Conservation (phyloP, 305 asterid species). For the Caryopteris hybrid region DNA sequence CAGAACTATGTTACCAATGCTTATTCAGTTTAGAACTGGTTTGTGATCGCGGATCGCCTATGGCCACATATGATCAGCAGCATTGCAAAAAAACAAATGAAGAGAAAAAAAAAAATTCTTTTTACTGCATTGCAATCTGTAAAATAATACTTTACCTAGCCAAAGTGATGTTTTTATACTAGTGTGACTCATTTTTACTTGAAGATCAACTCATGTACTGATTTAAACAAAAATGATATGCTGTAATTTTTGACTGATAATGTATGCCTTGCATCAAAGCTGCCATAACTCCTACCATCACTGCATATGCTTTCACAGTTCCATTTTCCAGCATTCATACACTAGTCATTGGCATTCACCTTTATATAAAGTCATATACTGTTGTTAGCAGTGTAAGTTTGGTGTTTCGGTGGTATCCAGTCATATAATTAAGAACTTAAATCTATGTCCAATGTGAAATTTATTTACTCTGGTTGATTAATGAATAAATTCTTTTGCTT, state of each 20-base stretch:
- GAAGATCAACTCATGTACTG: background rate
- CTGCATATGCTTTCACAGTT: background rate
- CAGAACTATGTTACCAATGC: background rate
- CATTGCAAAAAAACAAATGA: too few species aligned
- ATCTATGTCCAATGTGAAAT: background rate
- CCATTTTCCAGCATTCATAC: background rate
- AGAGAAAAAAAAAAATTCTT: background rate
- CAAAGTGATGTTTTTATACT: background rate
- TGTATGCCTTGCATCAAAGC: background rate
- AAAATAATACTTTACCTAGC: background rate
- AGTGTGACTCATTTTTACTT: background rate
- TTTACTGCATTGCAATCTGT: background rate
- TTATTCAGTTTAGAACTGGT: background rate
- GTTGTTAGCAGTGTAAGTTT: background rate
- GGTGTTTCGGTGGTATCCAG: background rate
- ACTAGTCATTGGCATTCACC: background rate
- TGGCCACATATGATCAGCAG: background rate
- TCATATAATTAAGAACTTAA: background rate
- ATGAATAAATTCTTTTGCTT: background rate
- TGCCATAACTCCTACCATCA: background rate
- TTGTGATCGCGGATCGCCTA: background rate
- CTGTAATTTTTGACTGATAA: background rate
- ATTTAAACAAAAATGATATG: background rate
- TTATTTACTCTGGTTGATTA: background rate
- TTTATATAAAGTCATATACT: background rate